phyloP scores from a whole-genome alignment of 78 protist species.

The Diacronema lutheri region DNA sequence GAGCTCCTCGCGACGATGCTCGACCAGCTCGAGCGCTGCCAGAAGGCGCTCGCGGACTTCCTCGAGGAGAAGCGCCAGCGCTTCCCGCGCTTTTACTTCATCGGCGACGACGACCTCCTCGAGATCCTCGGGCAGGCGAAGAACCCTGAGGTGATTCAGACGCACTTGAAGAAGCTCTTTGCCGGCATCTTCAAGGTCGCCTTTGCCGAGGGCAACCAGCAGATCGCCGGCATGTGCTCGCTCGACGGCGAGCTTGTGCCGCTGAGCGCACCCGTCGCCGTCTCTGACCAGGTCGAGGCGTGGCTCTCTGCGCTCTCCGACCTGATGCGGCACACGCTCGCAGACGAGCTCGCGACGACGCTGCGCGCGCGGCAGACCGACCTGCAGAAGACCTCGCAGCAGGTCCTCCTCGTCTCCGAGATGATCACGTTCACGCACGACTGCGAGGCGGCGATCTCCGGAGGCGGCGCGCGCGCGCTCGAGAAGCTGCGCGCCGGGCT shows the following conservation, averaged over 20 bases:
- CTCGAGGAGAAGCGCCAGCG: constrained; percentile 82
- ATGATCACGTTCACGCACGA: constrained; percentile 48
- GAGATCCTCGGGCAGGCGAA: constrained; percentile 74
- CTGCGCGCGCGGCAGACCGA: not conserved
- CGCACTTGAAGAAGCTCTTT: constrained; percentile 84
- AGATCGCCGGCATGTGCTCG: constrained; percentile 30
- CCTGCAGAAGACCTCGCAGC: not conserved
- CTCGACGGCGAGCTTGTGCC: constrained; percentile 66
- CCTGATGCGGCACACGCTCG: not conserved
- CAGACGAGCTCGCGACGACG: too few relatives aligned
- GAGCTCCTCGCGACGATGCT: constrained; percentile 33
- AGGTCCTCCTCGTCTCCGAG: constrained; percentile 61
- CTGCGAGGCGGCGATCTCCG: constrained; percentile 44
- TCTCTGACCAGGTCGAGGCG: constrained; percentile 65
- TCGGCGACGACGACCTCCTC: constrained; percentile 93
- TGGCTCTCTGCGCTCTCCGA: constrained; percentile 54
- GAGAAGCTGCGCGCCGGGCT: not conserved
- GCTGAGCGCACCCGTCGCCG: constrained; percentile 38
- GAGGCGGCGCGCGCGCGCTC: not conserved
- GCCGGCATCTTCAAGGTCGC: constrained; percentile 65
- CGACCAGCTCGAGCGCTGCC: constrained; percentile 75
- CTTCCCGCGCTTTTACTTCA: constrained; percentile 92
- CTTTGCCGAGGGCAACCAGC: constrained; percentile 8
- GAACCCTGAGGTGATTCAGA: constrained; percentile 67
- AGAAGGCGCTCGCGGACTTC: constrained; percentile 73